Base-by-base conservation (phyloP, 768 basidiomycete genomes). In the Hortiboletus flavorubellus region DNA sequence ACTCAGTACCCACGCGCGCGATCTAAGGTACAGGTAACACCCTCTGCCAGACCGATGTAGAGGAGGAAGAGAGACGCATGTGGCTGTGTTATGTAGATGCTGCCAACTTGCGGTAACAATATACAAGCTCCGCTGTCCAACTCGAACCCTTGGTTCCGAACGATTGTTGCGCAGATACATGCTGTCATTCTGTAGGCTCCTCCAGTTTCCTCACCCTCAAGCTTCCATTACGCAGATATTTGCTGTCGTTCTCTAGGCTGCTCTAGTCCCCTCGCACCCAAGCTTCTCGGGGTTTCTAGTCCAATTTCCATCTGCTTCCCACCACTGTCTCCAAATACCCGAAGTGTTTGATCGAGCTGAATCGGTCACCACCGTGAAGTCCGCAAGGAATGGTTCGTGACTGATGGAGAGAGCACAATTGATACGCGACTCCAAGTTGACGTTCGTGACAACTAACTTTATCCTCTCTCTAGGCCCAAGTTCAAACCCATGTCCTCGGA, bases 341-440 rank as follows among this genome's bases (percentile, higher is more conserved):
- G 64, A 62, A 46, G 63, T 58, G 59, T 67, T 55, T 58, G 55
- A 64, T 55, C 45, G 43, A 58, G 51, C 50, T 35, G 45, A 57
- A 46, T 50, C 26, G 53, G 55, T 54, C 26, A 49, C 41, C 34
- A 46, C 61, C 52, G 51, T 53, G 35, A 39, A 31, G 34, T 48
- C 49, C 53, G 29, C 38, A 43, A 29, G 37, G 14, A 14, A 40
- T 42, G 45, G 34, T 29, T 23, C 39, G 41, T 39, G 51, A 56
- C 44, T 47, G 55, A 58, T 56, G 54, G 42, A 38, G 31, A 8
- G 52, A 38, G 35, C 37, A 26, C 12, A 47, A 48, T 9, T 55
- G 54, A 62, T 59, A 65, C 46, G 52, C 60, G 58, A 55, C 49
- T 44, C 41, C 50, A 52, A 40, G 52, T 51, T 60, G 49, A 52